phyloP scores from a whole-genome alignment of 768 basidiomycete genomes.

The Boletus coccyginus region DNA sequence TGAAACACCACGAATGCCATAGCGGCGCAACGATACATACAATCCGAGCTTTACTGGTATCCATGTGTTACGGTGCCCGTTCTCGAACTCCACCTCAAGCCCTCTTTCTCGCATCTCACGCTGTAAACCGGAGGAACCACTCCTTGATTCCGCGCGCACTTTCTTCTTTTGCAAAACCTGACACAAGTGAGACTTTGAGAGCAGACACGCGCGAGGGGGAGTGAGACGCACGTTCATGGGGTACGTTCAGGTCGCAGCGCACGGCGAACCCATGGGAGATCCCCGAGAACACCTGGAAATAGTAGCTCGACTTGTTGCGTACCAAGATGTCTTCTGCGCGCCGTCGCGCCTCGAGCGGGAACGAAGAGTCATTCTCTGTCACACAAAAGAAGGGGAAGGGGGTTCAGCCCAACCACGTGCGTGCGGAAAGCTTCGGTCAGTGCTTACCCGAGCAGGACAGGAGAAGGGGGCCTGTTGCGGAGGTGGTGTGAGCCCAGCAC shows the following conservation, averaged over 20 bases:
- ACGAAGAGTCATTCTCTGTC: slow-evolving; percentile 49
- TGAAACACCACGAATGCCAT: no score
- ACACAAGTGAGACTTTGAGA: neutral
- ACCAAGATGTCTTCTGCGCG: slow-evolving; percentile 55
- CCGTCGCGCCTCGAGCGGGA: slow-evolving; percentile 46
- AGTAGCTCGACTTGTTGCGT: slow-evolving; percentile 46
- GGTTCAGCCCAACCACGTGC: neutral
- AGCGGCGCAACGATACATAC: no score
- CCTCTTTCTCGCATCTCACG: neutral
- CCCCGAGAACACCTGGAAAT: slow-evolving; percentile 53
- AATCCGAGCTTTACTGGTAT: no score
- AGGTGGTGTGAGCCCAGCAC: neutral
- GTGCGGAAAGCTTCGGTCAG: neutral
- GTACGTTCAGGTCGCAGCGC: slow-evolving; percentile 13
- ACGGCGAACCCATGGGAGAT: slow-evolving; percentile 30
- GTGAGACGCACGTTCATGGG: slow-evolving; percentile 13
- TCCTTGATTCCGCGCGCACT: slow-evolving; percentile 44
- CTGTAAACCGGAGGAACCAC: slow-evolving; percentile 47
- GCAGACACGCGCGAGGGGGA: no score
- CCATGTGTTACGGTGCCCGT: no score
- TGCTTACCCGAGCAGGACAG: slow-evolving; percentile 23
- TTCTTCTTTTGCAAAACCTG: slow-evolving; percentile 61
- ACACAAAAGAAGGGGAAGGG: neutral
- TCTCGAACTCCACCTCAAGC: no score
- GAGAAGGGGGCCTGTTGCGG: slow-evolving; percentile 14